Conservation (phyloP, 169 alveolate genomes). For the Plasmodium gaboni region DNA sequence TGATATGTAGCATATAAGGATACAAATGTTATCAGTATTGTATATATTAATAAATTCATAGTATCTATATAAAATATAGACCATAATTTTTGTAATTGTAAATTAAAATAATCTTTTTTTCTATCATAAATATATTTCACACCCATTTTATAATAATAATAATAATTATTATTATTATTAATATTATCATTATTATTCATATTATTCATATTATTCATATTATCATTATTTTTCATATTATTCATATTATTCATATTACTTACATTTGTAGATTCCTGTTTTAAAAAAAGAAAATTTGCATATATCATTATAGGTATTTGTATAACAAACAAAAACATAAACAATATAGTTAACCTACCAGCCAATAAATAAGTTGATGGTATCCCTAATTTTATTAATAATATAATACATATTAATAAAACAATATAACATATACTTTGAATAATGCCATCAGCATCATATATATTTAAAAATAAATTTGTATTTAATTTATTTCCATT, state of each 20-base stretch:
- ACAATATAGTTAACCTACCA: constrained; percentile 69
- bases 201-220: neutral
- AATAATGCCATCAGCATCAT: constrained; percentile 51
- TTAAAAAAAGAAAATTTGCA: constrained; percentile 27
- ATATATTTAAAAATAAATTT: constrained; percentile 42
- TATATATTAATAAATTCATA: constrained; percentile 37
- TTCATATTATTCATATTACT: neutral
- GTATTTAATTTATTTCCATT: constrained; percentile 28
- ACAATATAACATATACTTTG: constrained; percentile 38
- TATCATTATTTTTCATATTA: neutral
- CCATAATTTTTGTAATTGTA: constrained; percentile 26
- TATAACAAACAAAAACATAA: constrained; percentile 40
- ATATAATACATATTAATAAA: constrained; percentile 23
- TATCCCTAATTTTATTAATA: constrained; percentile 46
- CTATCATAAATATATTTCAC: constrained; percentile 2
- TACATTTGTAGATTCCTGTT: constrained; percentile 1
- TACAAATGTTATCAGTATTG: constrained; percentile 11
- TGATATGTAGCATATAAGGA: constrained; percentile 63
- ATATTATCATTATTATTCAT: no score
- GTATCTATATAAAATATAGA: constrained; percentile 35
- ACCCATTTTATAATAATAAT: no score
- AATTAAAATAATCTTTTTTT: constrained; percentile 55
- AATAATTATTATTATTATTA: no score
- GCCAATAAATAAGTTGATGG: constrained; percentile 67
- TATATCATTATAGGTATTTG: constrained; percentile 58